Evolutionary conservation across 129 eudicot species (phyloP).

Genomic region (Helianthus annuus): DNA sequence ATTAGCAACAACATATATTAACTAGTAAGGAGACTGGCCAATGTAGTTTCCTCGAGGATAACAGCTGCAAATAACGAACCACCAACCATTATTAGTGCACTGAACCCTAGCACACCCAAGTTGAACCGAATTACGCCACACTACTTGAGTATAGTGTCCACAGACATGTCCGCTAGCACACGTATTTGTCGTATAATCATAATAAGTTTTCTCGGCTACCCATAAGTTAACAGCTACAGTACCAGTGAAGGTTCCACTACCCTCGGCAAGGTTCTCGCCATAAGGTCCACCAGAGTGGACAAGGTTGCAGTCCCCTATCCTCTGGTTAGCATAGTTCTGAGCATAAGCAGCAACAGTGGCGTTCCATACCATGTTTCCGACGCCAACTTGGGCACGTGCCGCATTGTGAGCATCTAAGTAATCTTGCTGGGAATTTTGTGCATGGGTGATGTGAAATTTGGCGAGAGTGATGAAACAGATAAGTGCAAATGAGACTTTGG

Average conservation of each 20-base stretch:
- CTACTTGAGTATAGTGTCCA: too few species aligned
- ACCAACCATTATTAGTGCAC: slow-evolving; percentile 11
- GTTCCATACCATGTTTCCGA: slow-evolving; percentile 16
- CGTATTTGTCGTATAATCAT: slow-evolving; percentile 23
- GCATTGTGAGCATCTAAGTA: slow-evolving; percentile 27
- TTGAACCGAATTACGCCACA: background rate
- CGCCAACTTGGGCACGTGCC: slow-evolving; percentile 20
- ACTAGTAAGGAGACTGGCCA: slow-evolving; percentile 2
- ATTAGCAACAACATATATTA: background rate
- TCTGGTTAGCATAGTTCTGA: slow-evolving; percentile 26
- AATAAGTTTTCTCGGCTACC: slow-evolving; percentile 41
- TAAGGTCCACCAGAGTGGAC: slow-evolving; percentile 43
- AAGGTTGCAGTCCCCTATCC: slow-evolving; percentile 34
- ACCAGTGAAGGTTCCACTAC: slow-evolving; percentile 23
- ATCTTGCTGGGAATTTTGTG: slow-evolving; percentile 28
- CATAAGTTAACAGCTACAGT: slow-evolving; percentile 33
- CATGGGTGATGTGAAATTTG: slow-evolving; percentile 11
- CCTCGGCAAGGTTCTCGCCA: slow-evolving; percentile 57
- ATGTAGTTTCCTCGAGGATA: background rate
- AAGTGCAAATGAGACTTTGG: slow-evolving; percentile 4
- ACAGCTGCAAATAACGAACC: background rate
- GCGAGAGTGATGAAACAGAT: slow-evolving; percentile 16
- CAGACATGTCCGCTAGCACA: slow-evolving; percentile 17
- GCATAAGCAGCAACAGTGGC: slow-evolving; percentile 3
- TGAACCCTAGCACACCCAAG: slow-evolving; percentile 6